Evolutionary conservation across 345 rosid species (phyloP).

Genomic region (Corchorus olitorius): DNA sequence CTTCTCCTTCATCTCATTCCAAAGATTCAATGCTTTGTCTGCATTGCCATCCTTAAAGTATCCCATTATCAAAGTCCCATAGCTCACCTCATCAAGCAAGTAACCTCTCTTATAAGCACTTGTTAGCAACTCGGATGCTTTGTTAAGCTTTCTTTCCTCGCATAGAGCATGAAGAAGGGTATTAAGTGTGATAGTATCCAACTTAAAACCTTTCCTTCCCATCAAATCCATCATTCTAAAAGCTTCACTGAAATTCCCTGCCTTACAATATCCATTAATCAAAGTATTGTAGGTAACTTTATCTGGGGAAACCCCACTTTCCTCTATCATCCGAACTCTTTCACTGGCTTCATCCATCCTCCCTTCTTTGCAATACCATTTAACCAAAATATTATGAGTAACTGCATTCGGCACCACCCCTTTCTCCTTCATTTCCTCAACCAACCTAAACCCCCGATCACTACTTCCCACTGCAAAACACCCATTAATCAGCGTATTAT

Average conservation of each 20-base stretch:
- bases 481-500: slow-evolving; percentile 77
- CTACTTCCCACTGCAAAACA: slow-evolving; percentile 54
- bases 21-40: slow-evolving; percentile 56
- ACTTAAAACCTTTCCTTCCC: slow-evolving; percentile 68
- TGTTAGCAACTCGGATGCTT: slow-evolving; percentile 54
- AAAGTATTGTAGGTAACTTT: slow-evolving; percentile 70
- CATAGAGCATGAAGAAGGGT: slow-evolving; percentile 66
- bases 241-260: slow-evolving; percentile 60
- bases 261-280: slow-evolving; percentile 63
- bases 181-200: slow-evolving; percentile 72
- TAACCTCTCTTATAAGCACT: slow-evolving; percentile 67
- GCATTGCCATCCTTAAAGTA: slow-evolving; percentile 55
- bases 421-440: slow-evolving; percentile 64
- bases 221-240: slow-evolving; percentile 73
- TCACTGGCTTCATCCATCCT: slow-evolving; percentile 61
- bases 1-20: slow-evolving; percentile 85
- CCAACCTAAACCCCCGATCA: slow-evolving; percentile 51
- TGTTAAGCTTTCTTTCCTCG: slow-evolving; percentile 54
- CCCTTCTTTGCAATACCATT: slow-evolving; percentile 77
- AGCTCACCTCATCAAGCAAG: slow-evolving; percentile 74
- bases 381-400: slow-evolving; percentile 63
- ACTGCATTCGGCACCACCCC: slow-evolving; percentile 60
- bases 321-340: slow-evolving; percentile 54
- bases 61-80: slow-evolving; percentile 73
- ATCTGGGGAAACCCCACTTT: slow-evolving; percentile 60